A percentile compares a stretch with the other conserved stretches of the same genome.
These are phyloP conservation scores for Xylaria sp. DNA, from an alignment of 495 filamentous ascomycete species.

Conservation along the genomic window DNA sequence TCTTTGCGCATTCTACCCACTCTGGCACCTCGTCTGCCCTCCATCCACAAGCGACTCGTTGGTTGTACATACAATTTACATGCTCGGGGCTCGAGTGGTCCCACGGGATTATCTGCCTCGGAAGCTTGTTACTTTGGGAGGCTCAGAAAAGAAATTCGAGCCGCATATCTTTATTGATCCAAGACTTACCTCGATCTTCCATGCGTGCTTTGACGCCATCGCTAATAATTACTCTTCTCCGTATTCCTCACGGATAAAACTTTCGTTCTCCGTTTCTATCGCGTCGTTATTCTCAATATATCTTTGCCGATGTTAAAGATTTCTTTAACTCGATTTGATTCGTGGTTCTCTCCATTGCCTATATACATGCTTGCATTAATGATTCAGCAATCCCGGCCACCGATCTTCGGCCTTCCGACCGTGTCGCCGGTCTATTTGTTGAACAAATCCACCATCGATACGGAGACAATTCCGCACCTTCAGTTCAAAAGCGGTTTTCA, in stretches of 20 bases:
- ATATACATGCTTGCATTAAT: background rate
- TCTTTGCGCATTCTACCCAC: slow-evolving; percentile 37
- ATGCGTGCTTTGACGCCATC: slow-evolving; percentile 38
- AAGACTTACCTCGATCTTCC: slow-evolving; percentile 39
- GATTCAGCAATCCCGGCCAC: background rate
- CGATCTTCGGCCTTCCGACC: slow-evolving; percentile 20
- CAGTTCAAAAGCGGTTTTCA: background rate
- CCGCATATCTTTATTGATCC: background rate
- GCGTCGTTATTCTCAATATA: background rate
- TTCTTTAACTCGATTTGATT: background rate
- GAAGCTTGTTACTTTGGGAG: background rate
- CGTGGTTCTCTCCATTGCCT: background rate
- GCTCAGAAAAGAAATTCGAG: background rate
- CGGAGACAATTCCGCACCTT: slow-evolving; percentile 16
- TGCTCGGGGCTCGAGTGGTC: slow-evolving; percentile 45
- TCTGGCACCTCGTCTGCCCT: slow-evolving; percentile 39
- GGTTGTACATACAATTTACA: slow-evolving; percentile 44
- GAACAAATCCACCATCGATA: background rate
- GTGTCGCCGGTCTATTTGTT: background rate
- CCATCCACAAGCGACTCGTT: slow-evolving; percentile 53
- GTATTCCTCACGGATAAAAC: background rate
- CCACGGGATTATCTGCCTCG: slow-evolving; percentile 47
- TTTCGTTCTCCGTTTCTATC: background rate
- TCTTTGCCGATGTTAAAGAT: background rate
- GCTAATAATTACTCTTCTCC: background rate